Base-by-base conservation (phyloP, 352 stramenopile species). In the Phytopythium vexans region DNA sequence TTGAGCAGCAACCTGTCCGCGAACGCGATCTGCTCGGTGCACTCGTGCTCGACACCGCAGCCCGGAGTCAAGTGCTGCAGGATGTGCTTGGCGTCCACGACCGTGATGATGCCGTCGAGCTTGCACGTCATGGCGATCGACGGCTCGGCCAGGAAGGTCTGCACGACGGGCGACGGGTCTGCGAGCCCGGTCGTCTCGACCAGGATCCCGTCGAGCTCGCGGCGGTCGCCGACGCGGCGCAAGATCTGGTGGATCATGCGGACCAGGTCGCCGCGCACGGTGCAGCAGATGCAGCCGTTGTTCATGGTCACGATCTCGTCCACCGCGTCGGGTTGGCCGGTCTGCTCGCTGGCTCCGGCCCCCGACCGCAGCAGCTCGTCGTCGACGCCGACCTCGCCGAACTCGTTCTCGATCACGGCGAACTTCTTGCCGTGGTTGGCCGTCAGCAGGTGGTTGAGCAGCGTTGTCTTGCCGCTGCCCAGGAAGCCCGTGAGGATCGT, bases 221-320 rank as follows among this genome's bases (percentile, higher is more conserved):
- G 49, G 8, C 61, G 66, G 43, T 64, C 67, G 8, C 54, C 60
- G 32, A 68, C 68, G 32, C 68, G 65, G 50, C 66, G 66, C 45
- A 97, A 62, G 21, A 98, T 78, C 54, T 77, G 58, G 7, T 64
- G 62, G 42, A 77, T 75, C 14, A 75, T 51, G 35, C 68, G 67
- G 46, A 81, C 61, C 51, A 81, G 59, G 57, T 98, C 92, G 8
- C 82, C 88, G n/a, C 92, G 74, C 40, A 98, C 92, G 0, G 89
- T 97, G 72, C 96, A 99, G 70, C 96, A 99, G 58, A 99, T 94
- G 58, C 96, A 99, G 12, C 96, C 96, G 56, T 98, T 99, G 49
- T 85, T 86, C 77, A 97, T 94, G 8, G 97, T 82, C 44, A 98
- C 74, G 27, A 98, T 76, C 54, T 94, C 63, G 38, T 82, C 72